phyloP scores from a whole-genome alignment of 106 monocot genomes.

The Dendrobium chrysotoxum region DNA sequence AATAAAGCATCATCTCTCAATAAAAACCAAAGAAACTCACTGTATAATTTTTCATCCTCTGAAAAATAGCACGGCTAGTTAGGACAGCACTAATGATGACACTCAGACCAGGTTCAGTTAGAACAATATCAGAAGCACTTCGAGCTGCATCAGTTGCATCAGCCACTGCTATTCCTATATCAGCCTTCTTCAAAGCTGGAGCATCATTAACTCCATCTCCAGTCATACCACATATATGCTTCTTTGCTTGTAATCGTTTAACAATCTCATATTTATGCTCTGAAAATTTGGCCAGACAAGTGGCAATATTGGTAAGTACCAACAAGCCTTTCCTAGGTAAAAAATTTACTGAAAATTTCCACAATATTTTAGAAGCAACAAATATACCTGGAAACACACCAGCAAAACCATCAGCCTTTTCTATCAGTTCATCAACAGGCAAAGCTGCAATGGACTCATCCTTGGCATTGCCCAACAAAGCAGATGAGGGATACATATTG shows the following conservation, averaged over 20 bases:
- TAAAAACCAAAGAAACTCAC: not conserved
- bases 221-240: conserved; percentile 95
- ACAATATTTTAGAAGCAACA: not conserved
- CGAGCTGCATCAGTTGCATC: conserved; percentile 97
- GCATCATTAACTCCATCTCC: conserved; percentile 99
- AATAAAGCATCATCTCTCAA: not conserved
- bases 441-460: conserved; percentile 78
- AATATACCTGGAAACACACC: conserved; percentile 82
- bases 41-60: conserved; percentile 20
- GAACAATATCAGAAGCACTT: conserved; percentile 93
- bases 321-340: not conserved
- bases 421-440: conserved; percentile 90
- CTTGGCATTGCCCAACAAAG: conserved; percentile 73
- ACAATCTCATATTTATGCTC: conserved; percentile 96
- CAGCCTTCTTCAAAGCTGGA: conserved; percentile 92
- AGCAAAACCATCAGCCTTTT: conserved; percentile 97
- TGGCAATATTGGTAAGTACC: not conserved
- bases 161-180: conserved; percentile 94
- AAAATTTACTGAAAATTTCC: not conserved
- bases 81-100: conserved; percentile 16
- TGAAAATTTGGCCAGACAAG: conserved; percentile 12
- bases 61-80: conserved; percentile 20
- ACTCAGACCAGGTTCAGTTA: conserved; percentile 17
- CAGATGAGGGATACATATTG: conserved; percentile 94
- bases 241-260: conserved; percentile 82